A percentile compares a stretch with the other conserved stretches of the same genome.
phyloP scores from a whole-genome alignment of 2,329 filamentous ascomycete genomes.

The Phialemonium atrogriseum region DNA sequence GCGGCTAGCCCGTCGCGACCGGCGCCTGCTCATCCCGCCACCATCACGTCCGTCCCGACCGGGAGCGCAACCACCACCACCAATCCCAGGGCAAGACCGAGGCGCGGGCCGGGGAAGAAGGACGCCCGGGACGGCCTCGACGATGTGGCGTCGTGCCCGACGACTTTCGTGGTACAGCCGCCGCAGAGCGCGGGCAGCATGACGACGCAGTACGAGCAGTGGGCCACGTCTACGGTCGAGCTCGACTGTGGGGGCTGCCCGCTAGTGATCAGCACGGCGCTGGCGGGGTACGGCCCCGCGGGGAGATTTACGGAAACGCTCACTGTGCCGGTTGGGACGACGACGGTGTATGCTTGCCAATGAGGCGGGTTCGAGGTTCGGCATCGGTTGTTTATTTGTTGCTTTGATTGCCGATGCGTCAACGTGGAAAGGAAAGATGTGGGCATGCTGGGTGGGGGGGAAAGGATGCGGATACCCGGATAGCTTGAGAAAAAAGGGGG shows the following conservation, averaged over 20 bases:
- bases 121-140: no score
- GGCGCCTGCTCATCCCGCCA: no score
- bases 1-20: no score
- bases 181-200: slow-evolving; percentile 13
- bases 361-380: no score
- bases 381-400: no score
- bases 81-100: not conserved
- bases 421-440: no score
- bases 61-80: slow-evolving; percentile 5
- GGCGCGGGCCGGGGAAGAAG: no score
- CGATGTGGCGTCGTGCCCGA: slow-evolving; percentile 11
- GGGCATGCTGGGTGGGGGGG: no score
- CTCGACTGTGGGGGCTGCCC: slow-evolving; percentile 15
- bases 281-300: slow-evolving; percentile 15
- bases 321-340: slow-evolving; percentile 12
- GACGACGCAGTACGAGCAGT: slow-evolving; percentile 11
- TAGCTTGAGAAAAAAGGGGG: no score
- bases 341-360: slow-evolving; percentile 14
- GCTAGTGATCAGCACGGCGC: slow-evolving; percentile 13
- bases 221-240: slow-evolving; percentile 11
- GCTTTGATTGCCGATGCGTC: no score
- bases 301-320: slow-evolving; percentile 13
- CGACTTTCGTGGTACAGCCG: slow-evolving; percentile 13
- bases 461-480: no score
- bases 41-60: no score